Evolutionary conservation across 2,329 filamentous ascomycete genomes (phyloP), one percentile per base, ranked within the genome.

Genomic region (Trichoderma arundinaceum): DNA sequence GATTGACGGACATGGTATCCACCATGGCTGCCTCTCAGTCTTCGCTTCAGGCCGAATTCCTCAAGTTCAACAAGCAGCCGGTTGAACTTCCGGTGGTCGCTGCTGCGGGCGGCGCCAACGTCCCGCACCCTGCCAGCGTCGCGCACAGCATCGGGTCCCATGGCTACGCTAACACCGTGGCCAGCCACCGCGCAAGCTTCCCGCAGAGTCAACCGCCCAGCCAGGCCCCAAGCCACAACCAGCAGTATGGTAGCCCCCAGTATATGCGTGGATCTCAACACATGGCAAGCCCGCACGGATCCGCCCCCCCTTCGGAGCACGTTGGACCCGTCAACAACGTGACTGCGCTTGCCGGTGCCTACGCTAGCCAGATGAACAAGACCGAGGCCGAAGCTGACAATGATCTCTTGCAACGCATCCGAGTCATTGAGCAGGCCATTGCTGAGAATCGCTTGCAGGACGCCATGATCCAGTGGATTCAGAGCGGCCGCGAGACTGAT

Each of bases 1-100:
- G 86, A 28, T 81, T 94, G 65, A 86, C 88, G 2, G 86, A 89
- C 68, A 91, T 88, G 51, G 83, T 94, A 28, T 86, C 87, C 44
- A 85, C 85, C 12, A 88, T 94, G 88, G 88, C 88, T 5, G 79
- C 86, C 5, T 84, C 85, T 1, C 91, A 94, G 77, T 79, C 85
- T 4, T 84, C 90, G 64, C 87, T 92, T 69, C 90, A 93, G 75
- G 84, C 84, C 48, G 84, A 86, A 69, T 81, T 89, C 64, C 76
- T 88, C 59, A 87, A 86, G 75, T 78, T 87, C 69, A 84, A 86
- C 70, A 80, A 83, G 53, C 80, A 84, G 68, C 74, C 79, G 8
- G 77, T 79, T 2, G 81, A 85, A 65, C 78, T 78, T n/a, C 74
- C 76, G 4, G 75, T 72, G 7, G 73, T 71, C 10, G 69, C 71